Base-by-base conservation (phyloP, 306 rosid species). In the Pterocarpus macrocarpus region DNA sequence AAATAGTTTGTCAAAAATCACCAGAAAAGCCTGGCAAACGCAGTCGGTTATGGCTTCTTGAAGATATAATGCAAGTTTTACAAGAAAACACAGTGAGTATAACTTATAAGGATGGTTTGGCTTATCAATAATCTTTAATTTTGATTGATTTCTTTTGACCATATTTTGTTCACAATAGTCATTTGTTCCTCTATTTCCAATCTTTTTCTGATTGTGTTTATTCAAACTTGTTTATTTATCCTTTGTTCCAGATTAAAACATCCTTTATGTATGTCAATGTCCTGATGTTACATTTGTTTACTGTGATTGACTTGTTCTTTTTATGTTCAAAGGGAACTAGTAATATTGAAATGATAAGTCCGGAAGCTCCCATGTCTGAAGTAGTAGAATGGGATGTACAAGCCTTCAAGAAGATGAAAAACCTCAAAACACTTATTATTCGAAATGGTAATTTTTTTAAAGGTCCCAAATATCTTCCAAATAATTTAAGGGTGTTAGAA, bases 381-480 rank as follows among this genome's bases (percentile, higher is more conserved):
- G 41, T 8, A 4, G 39, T 70, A 35, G 44, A 79, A 12, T 79
- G 77, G 77, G 64, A 70, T 70, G 83, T 44, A 59, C 2, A 22
- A 8, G 71, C 76, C 16, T 83, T 83, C 3, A 10, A 33, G 33
- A 44, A 71, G 75, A 83, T 83, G 82, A 6, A 6, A 22, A 70
- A 72, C 3, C 74, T 81, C 8, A 73, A 2, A 65, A 43, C 36
- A 52, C 79, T 83, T 9, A 44, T 76, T 7, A 12, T 83, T 43
- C 33, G 3, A 43, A 76, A 32, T 13, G 17, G 28, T 17, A 11
- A 2, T 12, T 77, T 83, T 52, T 77, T 55, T 4, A 11, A 47
- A 45, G 77, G 71, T 79, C 77, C 77, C 4, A 35, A 71, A 5
- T 8, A 79, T 70, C 83, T 79, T 79, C 83, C 83, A 45, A 16